Conservation (phyloP, 2,329 filamentous ascomycete genomes). For the Hymenoscyphus linearis region DNA sequence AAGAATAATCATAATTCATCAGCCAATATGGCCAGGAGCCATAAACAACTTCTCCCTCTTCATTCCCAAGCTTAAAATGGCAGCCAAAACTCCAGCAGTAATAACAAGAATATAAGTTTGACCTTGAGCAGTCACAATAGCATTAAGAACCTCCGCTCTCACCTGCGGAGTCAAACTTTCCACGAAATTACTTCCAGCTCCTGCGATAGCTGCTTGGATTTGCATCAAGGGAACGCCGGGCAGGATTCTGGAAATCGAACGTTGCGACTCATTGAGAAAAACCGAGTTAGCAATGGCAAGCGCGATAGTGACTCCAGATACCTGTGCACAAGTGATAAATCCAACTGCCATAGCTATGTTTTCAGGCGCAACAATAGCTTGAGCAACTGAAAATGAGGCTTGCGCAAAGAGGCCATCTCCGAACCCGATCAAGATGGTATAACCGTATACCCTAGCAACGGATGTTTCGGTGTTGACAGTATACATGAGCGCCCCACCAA, state of each 20-base stretch:
- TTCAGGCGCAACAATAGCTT: conserved; percentile 32
- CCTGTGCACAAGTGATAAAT: conserved; percentile 36
- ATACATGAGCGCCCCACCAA: conserved; percentile 31
- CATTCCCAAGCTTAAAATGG: conserved; percentile 32
- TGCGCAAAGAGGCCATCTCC: conserved; percentile 37
- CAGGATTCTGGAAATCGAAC: conserved; percentile 28
- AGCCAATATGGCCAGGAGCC: conserved; percentile 12
- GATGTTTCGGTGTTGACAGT: conserved; percentile 29
- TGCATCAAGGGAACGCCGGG: conserved; percentile 23
- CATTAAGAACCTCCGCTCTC: conserved; percentile 25
- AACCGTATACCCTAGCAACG: conserved; percentile 31
- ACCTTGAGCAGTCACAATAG: conserved; percentile 33
- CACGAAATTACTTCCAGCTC: conserved; percentile 24
- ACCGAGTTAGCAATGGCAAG: conserved; percentile 36
- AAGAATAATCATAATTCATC: neutral
- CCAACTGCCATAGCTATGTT: conserved; percentile 34
- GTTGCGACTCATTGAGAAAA: conserved; percentile 34
- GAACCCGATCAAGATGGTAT: conserved; percentile 36
- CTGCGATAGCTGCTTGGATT: conserved; percentile 30
- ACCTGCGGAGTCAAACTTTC: conserved; percentile 13
- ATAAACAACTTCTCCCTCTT: conserved; percentile 35
- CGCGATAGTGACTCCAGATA: conserved; percentile 34
- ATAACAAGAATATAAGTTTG: conserved; percentile 34
- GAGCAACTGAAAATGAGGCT: conserved; percentile 35
- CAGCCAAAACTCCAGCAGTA: conserved; percentile 30